Base-by-base conservation (phyloP, 495 filamentous ascomycete species). In the Darksidea phi region DNA sequence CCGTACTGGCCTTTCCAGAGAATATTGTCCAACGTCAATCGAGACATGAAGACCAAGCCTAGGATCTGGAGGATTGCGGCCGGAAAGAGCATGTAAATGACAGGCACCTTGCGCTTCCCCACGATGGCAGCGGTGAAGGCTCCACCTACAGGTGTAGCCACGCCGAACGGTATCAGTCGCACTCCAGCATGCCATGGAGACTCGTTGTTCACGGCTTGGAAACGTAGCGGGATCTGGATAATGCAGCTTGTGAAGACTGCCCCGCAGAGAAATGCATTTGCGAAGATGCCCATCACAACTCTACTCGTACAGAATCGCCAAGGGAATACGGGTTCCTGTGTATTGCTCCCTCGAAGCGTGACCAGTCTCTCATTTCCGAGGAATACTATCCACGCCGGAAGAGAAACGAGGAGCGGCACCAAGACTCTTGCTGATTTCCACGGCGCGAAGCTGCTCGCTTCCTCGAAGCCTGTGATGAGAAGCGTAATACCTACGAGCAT, bases 281-380 rank as follows among this genome's bases (percentile, higher is more conserved):
- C 43, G 23, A 59, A 37, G 1, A 59, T n/a, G 5, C 61, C 61
- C 34, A 64, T 42, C 20, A 37, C 25, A 10, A 45, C 48, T n/a
- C 61, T 21, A 48, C 48, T 64, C 15, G 32, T 38, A n/a, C 45
- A 38, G 24, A 64, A 64, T n/a, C 61, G 46, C 61, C 61, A 64
- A 15, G 61, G 61, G 41, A 64, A 64, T 20, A 64, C 48, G 10
- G 54, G 46, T 25, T 64, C 61, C 11, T n/a, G 42, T 34, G 17
- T 26, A 41, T 32, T 32, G 11, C 25, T 51, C 7, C 12, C 45
- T 52, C 20, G 32, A 7, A 41, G 23, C 3, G 54, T 59, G 15
- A 52, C 36, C n/a, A 18, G 21, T 34, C 61, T 34, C 26, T 57
- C 54, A 15, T 46, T 38, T 1, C 2, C 2, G 15, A 64, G 37